Evolutionary conservation across 495 filamentous ascomycete genomes (phyloP), one percentile per base, ranked within the genome.

Genomic region (Penicillium verhagenii): DNA sequence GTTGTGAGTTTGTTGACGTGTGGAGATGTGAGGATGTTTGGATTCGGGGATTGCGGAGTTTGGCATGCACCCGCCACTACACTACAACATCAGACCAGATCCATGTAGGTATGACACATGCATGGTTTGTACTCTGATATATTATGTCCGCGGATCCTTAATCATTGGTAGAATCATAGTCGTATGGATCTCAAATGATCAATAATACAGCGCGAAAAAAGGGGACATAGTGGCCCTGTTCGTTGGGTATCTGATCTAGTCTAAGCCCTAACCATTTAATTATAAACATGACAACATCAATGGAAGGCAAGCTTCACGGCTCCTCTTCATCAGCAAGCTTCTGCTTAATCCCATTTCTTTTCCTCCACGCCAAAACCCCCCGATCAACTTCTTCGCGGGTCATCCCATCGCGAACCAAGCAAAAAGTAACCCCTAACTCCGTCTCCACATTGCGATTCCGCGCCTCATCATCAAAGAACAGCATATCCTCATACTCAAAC

Each of bases 401-500:
- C 49, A 96, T 83, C 1, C 94, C 94, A 67, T 91, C 85, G 53
- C 82, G 67, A 4, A 98, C 88, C 58, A 95, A 65, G 64, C 82
- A 83, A 77, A 96, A 95, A 6, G 86, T 86, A 23, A 97, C 89
- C 1, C 92, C 92, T 47, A 96, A 57, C 54, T 80, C 72, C 47
- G 77, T 85, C 74, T 93, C 89, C 0, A 96, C 93, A 69, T 96
- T 90, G 33, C 79, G 73, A 68, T 98, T 98, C 54, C 93, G 75
- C 42, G 79, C 72, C 81, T 98, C 93, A 58, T 98, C 93, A 60
- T 98, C 93, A 63, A 97, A 98, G 61, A 98, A 98, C 54, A 98
- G 64, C 90, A 97, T 96, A 42, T 97, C 89, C 39, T 83, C 79
- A 63, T 85, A 96, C 9, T 56, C 59, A 10, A 81, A 50, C 43